Evolutionary conservation across 495 filamentous ascomycete genomes (phyloP).

Genomic region (Hyaloscypha bicolor): DNA sequence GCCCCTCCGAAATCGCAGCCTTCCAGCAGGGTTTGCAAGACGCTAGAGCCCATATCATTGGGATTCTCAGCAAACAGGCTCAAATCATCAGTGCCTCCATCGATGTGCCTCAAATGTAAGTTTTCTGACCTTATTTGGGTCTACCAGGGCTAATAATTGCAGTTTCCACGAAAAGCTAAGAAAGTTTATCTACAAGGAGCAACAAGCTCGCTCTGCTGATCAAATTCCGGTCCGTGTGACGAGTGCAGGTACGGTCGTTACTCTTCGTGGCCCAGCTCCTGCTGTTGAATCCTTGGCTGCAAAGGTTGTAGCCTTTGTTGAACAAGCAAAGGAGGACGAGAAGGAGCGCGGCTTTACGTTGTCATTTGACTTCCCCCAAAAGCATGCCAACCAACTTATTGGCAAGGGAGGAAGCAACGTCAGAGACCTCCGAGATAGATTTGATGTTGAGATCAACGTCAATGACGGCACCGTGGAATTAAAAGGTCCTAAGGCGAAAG

Average conservation of each 20-base stretch:
- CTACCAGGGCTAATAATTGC: constrained; percentile 20
- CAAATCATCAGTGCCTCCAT: constrained; percentile 66
- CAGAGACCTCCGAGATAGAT: constrained; percentile 91
- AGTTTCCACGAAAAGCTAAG: constrained; percentile 71
- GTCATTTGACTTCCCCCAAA: constrained; percentile 90
- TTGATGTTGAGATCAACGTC: constrained; percentile 96
- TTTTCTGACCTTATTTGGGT: constrained; percentile 31
- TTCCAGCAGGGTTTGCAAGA: constrained; percentile 73
- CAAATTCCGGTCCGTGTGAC: constrained; percentile 74
- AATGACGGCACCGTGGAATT: constrained; percentile 68
- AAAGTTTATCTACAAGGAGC: constrained; percentile 75
- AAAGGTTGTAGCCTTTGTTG: constrained; percentile 75
- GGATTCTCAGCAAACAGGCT: constrained; percentile 70
- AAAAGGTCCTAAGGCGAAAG: constrained; percentile 64
- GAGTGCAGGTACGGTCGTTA: constrained; percentile 56
- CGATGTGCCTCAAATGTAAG: constrained; percentile 68
- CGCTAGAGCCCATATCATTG: constrained; percentile 70
- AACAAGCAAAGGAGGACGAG: constrained; percentile 83
- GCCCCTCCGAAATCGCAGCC: constrained; percentile 57
- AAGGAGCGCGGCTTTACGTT: constrained; percentile 83
- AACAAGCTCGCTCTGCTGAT: constrained; percentile 63
- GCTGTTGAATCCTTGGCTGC: constrained; percentile 68
- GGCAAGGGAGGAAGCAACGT: constrained; percentile 92
- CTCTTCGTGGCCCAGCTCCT: constrained; percentile 73
- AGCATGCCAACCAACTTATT: constrained; percentile 91